Evolutionary conservation across 352 stramenopile species (phyloP), one percentile per base, ranked within the genome.

Genomic region (Globisporangium cederbergense): DNA sequence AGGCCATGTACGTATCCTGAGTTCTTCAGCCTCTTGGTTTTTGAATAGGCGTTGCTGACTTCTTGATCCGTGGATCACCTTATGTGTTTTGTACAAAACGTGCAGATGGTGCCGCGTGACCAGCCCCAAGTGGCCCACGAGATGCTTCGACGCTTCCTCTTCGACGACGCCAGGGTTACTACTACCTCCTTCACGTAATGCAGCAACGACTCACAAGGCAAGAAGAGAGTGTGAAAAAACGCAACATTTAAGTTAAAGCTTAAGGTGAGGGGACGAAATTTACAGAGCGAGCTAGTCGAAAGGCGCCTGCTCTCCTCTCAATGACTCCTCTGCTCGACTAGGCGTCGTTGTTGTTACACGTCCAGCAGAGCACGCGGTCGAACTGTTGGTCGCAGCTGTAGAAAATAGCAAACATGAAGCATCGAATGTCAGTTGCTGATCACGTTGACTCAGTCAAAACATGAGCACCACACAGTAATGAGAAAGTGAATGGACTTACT

Each of bases 91-190:
- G 8, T 43, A 45, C 6, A 43, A 58, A 58, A 18, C 18, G 40
- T 61, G 55, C 70, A 93, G 86, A 93, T 93, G 86, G 83, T 93
- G 32, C 80, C 83, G 47, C 79, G 79, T 32, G 83, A 93, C 63
- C 82, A 95, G 61, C 86, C 86, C 3, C 65, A 67, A 2, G 67
- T 72, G 1, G 59, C 78, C 11, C 74, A 78, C 28, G 75, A 83
- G 1, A 69, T 93, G 42, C 60, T 91, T 11, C 76, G 67, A 6
- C 62, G 53, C 42, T 93, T 93, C 57, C 49, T 88, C 3, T 62
- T 75, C 25, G 59, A 74, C 14, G 36, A 40, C 50, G 30, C 70
- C 4, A 28, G 42, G 16, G 8, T 10, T 25, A 28, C 30, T 2
- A 45, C 20, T 3, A 46, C 50, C 25, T 58, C 80, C 43, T 90